Base-by-base conservation (phyloP, 768 basidiomycete genomes). In the Dictyophora rubrovolvata region DNA sequence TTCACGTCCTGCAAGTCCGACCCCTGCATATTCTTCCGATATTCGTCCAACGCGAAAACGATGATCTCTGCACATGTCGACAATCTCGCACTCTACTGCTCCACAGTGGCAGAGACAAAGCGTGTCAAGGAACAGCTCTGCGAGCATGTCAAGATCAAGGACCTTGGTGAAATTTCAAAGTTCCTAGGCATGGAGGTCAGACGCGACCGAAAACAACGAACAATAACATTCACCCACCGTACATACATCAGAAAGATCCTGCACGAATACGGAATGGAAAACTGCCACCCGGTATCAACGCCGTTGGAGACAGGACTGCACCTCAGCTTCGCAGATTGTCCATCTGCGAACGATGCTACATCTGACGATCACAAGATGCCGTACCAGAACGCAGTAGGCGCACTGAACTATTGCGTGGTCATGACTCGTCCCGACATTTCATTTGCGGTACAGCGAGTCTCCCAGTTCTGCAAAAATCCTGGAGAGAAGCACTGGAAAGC, bases 1-100 rank as follows among this genome's bases (percentile, higher is more conserved):
- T 77, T 77, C 54, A 68, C 55, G 0, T 53, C 63, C 0, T 65
- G 73, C 0, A 35, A 61, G 0, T 67, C 67, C n/a, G 71, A 77
- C 46, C 64, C 65, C 0, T 76, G 72, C 48, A 61, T 76, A 9
- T 75, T 74, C 53, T 65, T 62, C 28, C 35, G 68, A 1, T 59
- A 60, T 1, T 18, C 47, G 0, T 53, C 60, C 0, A 47, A 57
- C 10, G 23, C 36, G 0, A 65, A 67, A 0, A 69, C 55, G 0
- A 60, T 73, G 7, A 63, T 77, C 11, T 53, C 71, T 0, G 66
- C 75, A 1, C 70, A 75, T 51, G 71, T 77, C 5, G 70, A 77
- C 52, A 72, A 74, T 54, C 52, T 71, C 0, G 36, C 55, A 60
- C 1, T 65, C 65, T 3, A 56, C 3, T 63, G 66, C 0, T 60